Evolutionary conservation across 495 filamentous ascomycete species (phyloP), one percentile per base, ranked within the genome.

Genomic region (Cladorrhinum samala): DNA sequence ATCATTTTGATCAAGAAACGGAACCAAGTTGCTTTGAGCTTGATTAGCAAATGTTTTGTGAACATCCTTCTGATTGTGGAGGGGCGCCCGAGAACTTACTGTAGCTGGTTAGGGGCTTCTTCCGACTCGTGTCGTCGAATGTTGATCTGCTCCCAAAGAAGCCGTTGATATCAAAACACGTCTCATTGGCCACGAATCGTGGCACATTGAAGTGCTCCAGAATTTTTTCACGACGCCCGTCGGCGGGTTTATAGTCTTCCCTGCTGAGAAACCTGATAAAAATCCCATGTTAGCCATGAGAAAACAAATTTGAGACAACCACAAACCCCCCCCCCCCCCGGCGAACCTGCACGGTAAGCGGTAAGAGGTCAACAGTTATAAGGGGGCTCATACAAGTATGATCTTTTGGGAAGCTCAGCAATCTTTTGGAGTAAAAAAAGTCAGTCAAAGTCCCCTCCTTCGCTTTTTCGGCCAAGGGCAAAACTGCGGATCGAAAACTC

Each of bases 131-230:
- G 24, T 53, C 50, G 19, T 48, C 40, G 30, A 50, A 60, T 17
- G n/a, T 42, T 23, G 51, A 27, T 3, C 46, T 54, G 44, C 49
- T 48, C 6, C 60, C 60, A 41, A 56, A 60, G 54, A 54, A 63
- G 36, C 57, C 60, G 44, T 60, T 63, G 2, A 63, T 13, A 30
- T 63, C 60, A 23, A 63, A 60, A 39, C 60, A 63, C 11, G 60
- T 60, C 14, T 55, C 36, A 23, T 46, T 55, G 17, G 51, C 57
- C n/a, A 63, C 48, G 25, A 55, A 63, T 8, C 14, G 8, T n/a
- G 60, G 60, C 23, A 63, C 60, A 36, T 55, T 45, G 52, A 63
- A 60, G 18, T 57, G 48, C 9, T 45, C 49, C 1, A 63, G 57
- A 9, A 60, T 39, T 14, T 23, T 40, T 33, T 60, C 53, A 9